Evolutionary conservation across 225 moss, liverwort and hornwort genomes (phyloP).

Genomic region (Polytrichum commune): DNA sequence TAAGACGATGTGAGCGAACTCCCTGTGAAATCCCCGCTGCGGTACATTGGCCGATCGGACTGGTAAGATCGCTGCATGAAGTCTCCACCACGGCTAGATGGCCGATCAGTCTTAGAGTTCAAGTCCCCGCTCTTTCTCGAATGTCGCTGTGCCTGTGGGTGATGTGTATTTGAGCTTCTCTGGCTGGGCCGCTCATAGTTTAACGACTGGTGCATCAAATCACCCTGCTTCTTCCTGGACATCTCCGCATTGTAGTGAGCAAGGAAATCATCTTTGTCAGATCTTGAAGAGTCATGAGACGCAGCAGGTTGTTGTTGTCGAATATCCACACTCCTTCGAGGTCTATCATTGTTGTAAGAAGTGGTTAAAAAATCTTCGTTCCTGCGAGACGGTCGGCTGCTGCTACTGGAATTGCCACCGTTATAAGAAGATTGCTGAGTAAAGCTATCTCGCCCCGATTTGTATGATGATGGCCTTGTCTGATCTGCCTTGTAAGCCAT

Average conservation of each 20-base stretch:
- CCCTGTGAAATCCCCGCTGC: constrained; percentile 28
- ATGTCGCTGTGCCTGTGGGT: constrained; percentile 1
- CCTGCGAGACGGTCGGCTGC: constrained; percentile 20
- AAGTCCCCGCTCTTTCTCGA: constrained; percentile 35
- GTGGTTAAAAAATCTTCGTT: constrained; percentile 26
- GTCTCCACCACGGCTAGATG: constrained; percentile 13
- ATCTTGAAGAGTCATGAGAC: constrained; percentile 13
- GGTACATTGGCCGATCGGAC: constrained; percentile 30
- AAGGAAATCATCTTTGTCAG: constrained; percentile 22
- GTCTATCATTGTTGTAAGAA: constrained; percentile 26
- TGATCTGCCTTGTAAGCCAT: constrained; percentile 31
- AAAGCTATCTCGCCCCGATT: constrained; percentile 7
- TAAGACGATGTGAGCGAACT: constrained; percentile 16
- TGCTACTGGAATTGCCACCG: too few relatives aligned
- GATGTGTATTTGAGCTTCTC: constrained; percentile 5
- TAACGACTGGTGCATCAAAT: constrained; percentile 29
- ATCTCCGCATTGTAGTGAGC: constrained; percentile 34
- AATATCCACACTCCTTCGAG: constrained; percentile 36
- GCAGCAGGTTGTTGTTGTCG: constrained; percentile 2
- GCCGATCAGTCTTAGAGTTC: constrained; percentile 19
- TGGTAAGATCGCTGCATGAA: constrained; percentile 30
- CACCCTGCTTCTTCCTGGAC: constrained; percentile 23
- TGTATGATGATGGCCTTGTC: constrained; percentile 9
- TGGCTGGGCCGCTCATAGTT: constrained; percentile 29
- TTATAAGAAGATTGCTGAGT: constrained; percentile 32